Base-by-base conservation (phyloP, 345 rosid genomes). In the Citrus reticulata region DNA sequence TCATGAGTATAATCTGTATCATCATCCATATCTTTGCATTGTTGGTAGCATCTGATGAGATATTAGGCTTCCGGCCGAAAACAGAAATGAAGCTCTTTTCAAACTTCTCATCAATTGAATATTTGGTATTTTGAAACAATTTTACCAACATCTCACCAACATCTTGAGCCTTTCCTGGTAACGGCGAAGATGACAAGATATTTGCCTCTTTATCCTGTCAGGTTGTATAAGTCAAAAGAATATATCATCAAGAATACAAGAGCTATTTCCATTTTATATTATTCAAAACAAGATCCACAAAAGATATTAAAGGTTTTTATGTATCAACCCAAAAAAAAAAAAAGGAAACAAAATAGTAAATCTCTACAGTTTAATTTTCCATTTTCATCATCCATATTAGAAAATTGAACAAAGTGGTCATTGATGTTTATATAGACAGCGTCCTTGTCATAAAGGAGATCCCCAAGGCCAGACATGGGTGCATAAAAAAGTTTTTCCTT, bases 81-180 rank as follows among this genome's bases (percentile, higher is more conserved):
- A 92, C 80, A 70, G 76, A 81, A 79, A 96, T 93, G 82, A 85
- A 88, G 82, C 97, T 93, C 77, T 89, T 86, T 24, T 88, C 91
- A 55, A 96, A 76, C 80, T 93, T 93, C 83, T 96, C 98, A 74
- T 96, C 93, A 80, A 96, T 85, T 37, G 97, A 91, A 85, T 90
- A 94, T 79, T 90, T 93, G 67, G 96, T 85, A 65, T 88, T 90
- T 83, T 94, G 98, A 58, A 96, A 89, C 63, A 93, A 90, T 85
- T 87, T 96, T 58, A 96, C 94, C 85, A 96, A 72, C 68, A 57
- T 86, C 83, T 88, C 97, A 70, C 98, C 98, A 51, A 90, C 92
- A 89, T 91, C 97, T 75, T 70, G 83, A 39, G 85, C 90, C 81
- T 84, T 90, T 78, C 93, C 99, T 95, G 86, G 60, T 80, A 71